Evolutionary conservation across 2,329 filamentous ascomycete species (phyloP).

Genomic region (Paecilomyces variotii): DNA sequence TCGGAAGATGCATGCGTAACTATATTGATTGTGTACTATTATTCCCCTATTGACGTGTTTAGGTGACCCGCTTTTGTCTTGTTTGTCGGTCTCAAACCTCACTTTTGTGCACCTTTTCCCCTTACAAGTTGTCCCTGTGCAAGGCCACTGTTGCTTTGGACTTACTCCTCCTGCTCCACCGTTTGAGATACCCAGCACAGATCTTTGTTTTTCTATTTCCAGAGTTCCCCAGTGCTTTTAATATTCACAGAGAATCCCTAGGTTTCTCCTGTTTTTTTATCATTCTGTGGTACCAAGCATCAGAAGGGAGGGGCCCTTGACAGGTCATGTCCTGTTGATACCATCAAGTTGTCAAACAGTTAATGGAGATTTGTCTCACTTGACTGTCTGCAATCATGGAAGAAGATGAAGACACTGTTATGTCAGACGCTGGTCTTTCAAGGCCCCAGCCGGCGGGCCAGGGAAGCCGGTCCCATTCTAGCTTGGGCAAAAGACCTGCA

Average conservation of each 20-base stretch:
- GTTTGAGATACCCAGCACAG: background rate
- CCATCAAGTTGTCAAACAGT: background rate
- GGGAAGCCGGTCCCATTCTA: constrained; percentile 9
- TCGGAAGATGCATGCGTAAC: constrained; percentile 7
- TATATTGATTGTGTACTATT: background rate
- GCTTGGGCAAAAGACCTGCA: constrained; percentile 10
- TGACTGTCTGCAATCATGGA: constrained; percentile 14
- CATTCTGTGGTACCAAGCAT: background rate
- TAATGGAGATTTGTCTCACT: background rate
- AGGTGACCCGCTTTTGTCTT: background rate
- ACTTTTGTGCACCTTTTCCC: background rate
- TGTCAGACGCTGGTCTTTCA: constrained; percentile 23
- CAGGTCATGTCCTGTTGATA: background rate
- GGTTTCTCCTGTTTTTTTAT: background rate
- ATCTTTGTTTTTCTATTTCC: background rate
- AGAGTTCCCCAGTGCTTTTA: background rate
- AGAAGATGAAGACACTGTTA: constrained; percentile 33
- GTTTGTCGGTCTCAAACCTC: background rate
- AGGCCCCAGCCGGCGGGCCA: constrained; percentile 10
- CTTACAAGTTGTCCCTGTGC: background rate
- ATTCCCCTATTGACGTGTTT: background rate
- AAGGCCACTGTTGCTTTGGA: background rate
- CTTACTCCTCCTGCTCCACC: background rate
- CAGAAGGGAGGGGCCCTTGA: background rate
- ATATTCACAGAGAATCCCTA: background rate